Evolutionary conservation across 2,329 filamentous ascomycete genomes (phyloP), one percentile per base, ranked within the genome.

Genomic region (Simplicillium aogashimaense): DNA sequence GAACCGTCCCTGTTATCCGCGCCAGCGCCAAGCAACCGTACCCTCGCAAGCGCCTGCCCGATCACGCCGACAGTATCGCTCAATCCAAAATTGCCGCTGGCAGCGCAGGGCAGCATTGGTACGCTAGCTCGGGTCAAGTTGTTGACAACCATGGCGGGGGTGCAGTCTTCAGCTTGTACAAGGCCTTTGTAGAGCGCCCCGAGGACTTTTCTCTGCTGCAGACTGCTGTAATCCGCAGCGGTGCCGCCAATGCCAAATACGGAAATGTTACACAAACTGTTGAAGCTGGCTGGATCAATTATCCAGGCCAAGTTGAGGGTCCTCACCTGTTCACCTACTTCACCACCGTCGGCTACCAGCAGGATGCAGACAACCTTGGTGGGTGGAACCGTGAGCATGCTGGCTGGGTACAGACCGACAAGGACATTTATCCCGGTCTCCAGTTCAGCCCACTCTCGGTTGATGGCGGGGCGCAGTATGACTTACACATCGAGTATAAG

Each of bases 201-300:
- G 12, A 15, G 11, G 49, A 51, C 36, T 51, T 51, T 32, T 50
- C 47, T 14, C 41, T 51, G 17, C 33, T 51, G 3, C 47, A 51
- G 40, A 45, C 43, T 7, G 49, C 46, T 25, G 43, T 51, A 3
- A 35, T 45, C n/a, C 44, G 45, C 12, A 36, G 42, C 30, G 20
- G 42, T 11, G 44, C 44, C 14, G 29, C 43, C 2, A 40, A 43
- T 14, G 28, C 34, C n/a, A 43, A 45, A 9, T 42, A 31, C 15
- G 39, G 41, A 14, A 34, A 40, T 32, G 36, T 41, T 3, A 35
- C 16, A n/a, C 49, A 51, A 38, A 47, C 49, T 11, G 30, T 50
- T 12, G 49, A 51, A 41, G 40, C 45, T 34, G 49, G 49, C 2
- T 49, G 46, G 46, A 51, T 49, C 45, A 44, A 45, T 41, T 47